These are phyloP conservation scores for Ophiocordyceps camponoti-saundersi DNA, from an alignment of 2,329 filamentous ascomycete genomes.

Conservation along the genomic window DNA sequence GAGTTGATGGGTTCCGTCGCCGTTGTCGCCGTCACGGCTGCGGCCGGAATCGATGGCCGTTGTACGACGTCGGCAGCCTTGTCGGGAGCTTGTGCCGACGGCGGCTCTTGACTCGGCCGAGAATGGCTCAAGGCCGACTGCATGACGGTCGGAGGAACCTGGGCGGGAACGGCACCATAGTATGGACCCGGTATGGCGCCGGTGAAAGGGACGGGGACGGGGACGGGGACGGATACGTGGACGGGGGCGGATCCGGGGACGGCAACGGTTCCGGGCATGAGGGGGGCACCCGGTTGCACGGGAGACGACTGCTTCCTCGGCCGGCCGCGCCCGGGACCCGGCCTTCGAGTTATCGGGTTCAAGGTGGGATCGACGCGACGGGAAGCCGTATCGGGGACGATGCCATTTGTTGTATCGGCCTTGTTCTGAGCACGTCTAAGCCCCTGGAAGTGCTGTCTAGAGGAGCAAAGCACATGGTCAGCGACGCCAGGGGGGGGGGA, in stretches of 20 bases:
- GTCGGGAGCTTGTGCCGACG: not conserved
- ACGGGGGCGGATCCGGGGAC: not conserved
- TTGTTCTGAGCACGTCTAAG: conserved; percentile 38
- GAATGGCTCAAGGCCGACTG: not conserved
- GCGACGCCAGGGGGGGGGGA: not conserved
- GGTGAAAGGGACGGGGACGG: not conserved
- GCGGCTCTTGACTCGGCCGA: not conserved
- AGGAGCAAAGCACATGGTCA: not conserved
- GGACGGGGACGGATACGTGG: not conserved
- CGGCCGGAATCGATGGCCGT: not conserved
- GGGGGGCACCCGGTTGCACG: not conserved
- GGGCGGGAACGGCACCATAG: not conserved
- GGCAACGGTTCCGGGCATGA: not conserved
- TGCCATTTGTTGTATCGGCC: conserved; percentile 21
- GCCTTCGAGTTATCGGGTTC: conserved; percentile 43
- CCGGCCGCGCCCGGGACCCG: conserved; percentile 38
- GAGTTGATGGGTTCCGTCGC: not conserved
- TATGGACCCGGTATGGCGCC: not conserved
- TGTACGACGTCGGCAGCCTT: not conserved
- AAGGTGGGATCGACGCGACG: conserved; percentile 29
- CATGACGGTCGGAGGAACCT: not conserved
- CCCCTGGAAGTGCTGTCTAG: conserved; percentile 44
- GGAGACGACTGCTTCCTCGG: conserved; percentile 24
- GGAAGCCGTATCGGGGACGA: conserved; percentile 13
- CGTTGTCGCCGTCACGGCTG: not conserved